Evolutionary conservation across 148 eudicot species (phyloP), one percentile per base, ranked within the genome.

Genomic region (Nepenthes mirabilis): DNA sequence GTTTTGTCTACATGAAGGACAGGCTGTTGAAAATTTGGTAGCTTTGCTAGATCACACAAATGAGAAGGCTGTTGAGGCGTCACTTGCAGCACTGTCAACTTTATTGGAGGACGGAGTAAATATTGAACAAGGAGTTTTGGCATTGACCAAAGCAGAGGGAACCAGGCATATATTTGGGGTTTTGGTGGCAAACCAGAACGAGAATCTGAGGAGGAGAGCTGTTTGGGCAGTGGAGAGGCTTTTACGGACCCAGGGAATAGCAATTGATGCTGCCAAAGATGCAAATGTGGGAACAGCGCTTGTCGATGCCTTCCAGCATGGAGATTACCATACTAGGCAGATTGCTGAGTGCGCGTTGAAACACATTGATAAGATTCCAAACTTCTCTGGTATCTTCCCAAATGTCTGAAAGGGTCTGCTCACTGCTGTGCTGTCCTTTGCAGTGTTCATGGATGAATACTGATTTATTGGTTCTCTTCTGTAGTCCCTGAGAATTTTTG

Each of bases 171-270:
- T 91, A 62, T 65, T 88, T 9, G 90, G 82, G 47, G 69, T 91
- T 56, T 79, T 88, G 57, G 79, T 82, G 1, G 96, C 89, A 55
- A 91, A 82, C 60, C 83, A 83, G n/a, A 88, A 84, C 2, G 98
- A 91, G 53, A 78, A 65, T 62, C 74, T 91, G 56, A 69, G 74
- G 64, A 67, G 76, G 60, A 86, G 87, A 64, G 83, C 88, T 0
- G 96, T 91, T 63, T 91, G 98, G 98, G 88, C 70, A 9, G 91
- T 76, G 2, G 98, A 91, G 69, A 82, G 98, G 62, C 71, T 91
- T n/a, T 62, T 91, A 63, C 71, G 96, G 43, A 77, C 68, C 2
- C 85, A 85, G 5, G 80, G 73, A 47, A 86, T 91, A 59, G 91
- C 91, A 8, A 65, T 37, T 47, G 77, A 82, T 52, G 70, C 82